A percentile compares a stretch with the other conserved stretches of the same genome.
phyloP scores from a whole-genome alignment of 805 yeast species.

The Wickerhamomyces queroliae region DNA sequence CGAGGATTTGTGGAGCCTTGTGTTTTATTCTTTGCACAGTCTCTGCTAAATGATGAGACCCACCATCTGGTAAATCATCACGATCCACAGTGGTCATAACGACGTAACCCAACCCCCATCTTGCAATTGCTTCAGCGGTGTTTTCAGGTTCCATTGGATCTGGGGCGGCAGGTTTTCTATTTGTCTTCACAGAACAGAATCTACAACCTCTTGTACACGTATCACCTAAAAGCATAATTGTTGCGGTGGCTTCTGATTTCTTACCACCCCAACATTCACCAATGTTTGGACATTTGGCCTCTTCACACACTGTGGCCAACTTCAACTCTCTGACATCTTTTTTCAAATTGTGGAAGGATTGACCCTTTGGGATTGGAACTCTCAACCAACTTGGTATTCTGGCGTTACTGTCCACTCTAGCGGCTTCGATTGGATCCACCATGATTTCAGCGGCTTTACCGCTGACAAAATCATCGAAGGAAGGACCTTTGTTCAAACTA shows the following conservation, averaged over 20 bases:
- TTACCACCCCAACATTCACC: conserved; percentile 99
- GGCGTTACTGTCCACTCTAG: conserved; percentile 60
- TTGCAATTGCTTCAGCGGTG: conserved; percentile 92
- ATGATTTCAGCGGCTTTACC: conserved; percentile 67
- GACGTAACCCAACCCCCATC: conserved; percentile 98
- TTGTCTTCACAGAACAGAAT: conserved; percentile 94
- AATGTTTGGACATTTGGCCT: conserved; percentile 98
- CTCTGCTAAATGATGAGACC: conserved; percentile 83
- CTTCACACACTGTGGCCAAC: conserved; percentile 95
- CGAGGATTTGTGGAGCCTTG: conserved; percentile 86
- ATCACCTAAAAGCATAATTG: conserved; percentile 97
- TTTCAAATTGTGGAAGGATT: conserved; percentile 72
- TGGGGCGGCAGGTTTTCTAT: conserved; percentile 77
- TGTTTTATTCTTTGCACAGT: conserved; percentile 80
- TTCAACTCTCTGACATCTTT: conserved; percentile 84
- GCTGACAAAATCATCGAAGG: conserved; percentile 83
- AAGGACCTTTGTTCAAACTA: conserved; percentile 75
- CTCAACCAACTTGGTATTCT: conserved; percentile 91
- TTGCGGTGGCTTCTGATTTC: conserved; percentile 90
- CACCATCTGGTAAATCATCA: conserved; percentile 92
- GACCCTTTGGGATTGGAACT: conserved; percentile 96
- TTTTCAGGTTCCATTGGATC: conserved; percentile 97
- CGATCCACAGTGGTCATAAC: conserved; percentile 97
- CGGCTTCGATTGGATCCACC: conserved; percentile 73
- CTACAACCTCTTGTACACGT: conserved; percentile 99